phyloP scores from a whole-genome alignment of 2,329 filamentous ascomycete genomes.

The Aspergillus latus region DNA sequence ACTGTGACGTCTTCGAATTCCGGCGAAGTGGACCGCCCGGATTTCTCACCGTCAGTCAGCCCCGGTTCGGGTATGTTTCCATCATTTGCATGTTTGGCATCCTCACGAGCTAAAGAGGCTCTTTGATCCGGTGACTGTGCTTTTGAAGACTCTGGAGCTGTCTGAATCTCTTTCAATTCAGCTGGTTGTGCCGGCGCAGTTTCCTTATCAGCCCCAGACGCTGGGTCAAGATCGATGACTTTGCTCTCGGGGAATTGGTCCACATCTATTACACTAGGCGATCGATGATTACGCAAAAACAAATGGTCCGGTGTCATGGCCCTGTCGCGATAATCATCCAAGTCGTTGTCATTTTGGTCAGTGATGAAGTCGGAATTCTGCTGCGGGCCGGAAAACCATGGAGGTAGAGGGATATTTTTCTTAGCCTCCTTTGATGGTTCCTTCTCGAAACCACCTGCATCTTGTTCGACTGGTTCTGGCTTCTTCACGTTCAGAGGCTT shows the following conservation, averaged over 20 bases:
- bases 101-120: not conserved
- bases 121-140: not conserved
- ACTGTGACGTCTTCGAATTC: not conserved
- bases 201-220: constrained; percentile 11
- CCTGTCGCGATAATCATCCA: constrained; percentile 25
- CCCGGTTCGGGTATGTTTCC: constrained; percentile 19
- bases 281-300: constrained; percentile 33
- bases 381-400: constrained; percentile 47
- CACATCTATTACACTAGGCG: constrained; percentile 42
- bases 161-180: not conserved
- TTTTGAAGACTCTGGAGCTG: not conserved
- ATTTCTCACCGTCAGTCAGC: not conserved
- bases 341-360: constrained; percentile 26
- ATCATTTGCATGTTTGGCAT: constrained; percentile 21
- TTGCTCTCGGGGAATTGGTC: constrained; percentile 34
- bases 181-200: not conserved
- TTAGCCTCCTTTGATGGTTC: constrained; percentile 37
- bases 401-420: constrained; percentile 40
- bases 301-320: constrained; percentile 24
- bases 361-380: constrained; percentile 31
- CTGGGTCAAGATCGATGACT: constrained; percentile 34
- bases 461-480: constrained; percentile 52
- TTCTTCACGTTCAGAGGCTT: constrained; percentile 51
- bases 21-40: not conserved
- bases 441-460: constrained; percentile 66